A percentile compares a stretch with the other conserved stretches of the same genome.
These are phyloP conservation scores for Lojkania enalia DNA, from an alignment of 2,329 filamentous ascomycete genomes.

Conservation along the genomic window DNA sequence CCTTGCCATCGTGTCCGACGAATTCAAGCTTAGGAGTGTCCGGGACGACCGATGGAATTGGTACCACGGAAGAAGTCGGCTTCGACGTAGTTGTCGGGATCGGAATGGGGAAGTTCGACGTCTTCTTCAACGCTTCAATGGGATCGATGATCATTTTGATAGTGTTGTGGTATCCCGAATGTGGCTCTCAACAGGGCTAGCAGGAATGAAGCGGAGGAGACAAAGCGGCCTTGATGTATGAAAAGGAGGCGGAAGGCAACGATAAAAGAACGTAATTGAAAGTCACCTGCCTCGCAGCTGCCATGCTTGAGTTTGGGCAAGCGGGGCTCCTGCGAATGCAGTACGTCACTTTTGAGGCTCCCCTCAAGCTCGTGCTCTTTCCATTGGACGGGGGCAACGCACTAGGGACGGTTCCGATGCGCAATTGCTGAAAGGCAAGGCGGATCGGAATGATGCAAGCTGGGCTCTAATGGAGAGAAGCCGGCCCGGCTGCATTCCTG, in stretches of 20 bases:
- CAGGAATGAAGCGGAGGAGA: constrained; percentile 6
- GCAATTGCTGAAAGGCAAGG: neutral
- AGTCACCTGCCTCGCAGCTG: neutral
- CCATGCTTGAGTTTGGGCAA: neutral
- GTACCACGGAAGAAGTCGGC: constrained; percentile 29
- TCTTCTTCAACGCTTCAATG: constrained; percentile 48
- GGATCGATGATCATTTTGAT: constrained; percentile 52
- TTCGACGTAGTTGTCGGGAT: constrained; percentile 2
- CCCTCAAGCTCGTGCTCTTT: neutral
- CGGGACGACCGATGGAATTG: constrained; percentile 50
- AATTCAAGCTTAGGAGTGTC: constrained; percentile 48
- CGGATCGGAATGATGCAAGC: neutral
- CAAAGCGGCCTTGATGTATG: neutral
- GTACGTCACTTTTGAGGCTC: neutral
- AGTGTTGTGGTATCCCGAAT: constrained; percentile 16
- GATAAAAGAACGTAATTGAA: neutral
- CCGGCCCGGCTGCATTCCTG: neutral
- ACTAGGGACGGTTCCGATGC: constrained; percentile 1
- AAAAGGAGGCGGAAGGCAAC: constrained; percentile 3
- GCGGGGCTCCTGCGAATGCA: neutral
- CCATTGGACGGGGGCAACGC: constrained; percentile 1
- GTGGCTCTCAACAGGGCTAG: constrained; percentile 8
- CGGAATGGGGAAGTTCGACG: constrained; percentile 5
- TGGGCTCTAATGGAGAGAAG: neutral
- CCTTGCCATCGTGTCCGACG: constrained; percentile 47